A percentile compares a stretch with the other conserved stretches of the same genome.
Conservation (phyloP, 192 early-diverging fungal genomes). For the Dimargaris xerosporica region DNA sequence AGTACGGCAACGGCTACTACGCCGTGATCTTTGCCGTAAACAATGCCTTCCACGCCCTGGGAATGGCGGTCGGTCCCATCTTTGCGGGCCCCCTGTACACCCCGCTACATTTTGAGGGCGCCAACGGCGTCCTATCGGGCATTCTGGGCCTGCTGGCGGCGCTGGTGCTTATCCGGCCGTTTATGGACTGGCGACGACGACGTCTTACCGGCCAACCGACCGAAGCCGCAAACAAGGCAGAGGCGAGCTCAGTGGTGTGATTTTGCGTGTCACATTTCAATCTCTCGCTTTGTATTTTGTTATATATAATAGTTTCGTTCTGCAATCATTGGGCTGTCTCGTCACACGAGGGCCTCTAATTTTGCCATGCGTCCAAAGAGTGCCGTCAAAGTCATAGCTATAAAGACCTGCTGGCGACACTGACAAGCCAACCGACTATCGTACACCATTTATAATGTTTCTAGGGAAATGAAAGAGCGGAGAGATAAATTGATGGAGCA, state of each 20-base stretch:
- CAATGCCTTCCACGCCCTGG: background rate
- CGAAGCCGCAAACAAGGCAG: no score
- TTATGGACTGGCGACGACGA: background rate
- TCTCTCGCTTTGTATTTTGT: no score
- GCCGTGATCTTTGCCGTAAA: background rate
- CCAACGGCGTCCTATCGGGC: background rate
- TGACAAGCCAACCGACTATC: no score
- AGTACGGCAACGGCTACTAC: background rate
- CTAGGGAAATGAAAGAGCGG: no score
- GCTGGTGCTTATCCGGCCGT: background rate
- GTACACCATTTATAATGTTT: no score
- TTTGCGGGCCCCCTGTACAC: background rate
- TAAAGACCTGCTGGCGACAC: no score
- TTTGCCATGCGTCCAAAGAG: no score
- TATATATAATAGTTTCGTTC: no score
- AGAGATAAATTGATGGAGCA: no score
- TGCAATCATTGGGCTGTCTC: no score
- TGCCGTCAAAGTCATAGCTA: no score
- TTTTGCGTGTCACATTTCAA: background rate
- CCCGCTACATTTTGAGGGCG: background rate
- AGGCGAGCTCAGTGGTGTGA: background rate
- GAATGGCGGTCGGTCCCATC: constrained; percentile 5
- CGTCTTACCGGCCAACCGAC: background rate
- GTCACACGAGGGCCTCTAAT: no score
- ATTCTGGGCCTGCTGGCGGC: background rate